Evolutionary conservation across 2,329 filamentous ascomycete species (phyloP).

Genomic region (Trichoderma koningii): DNA sequence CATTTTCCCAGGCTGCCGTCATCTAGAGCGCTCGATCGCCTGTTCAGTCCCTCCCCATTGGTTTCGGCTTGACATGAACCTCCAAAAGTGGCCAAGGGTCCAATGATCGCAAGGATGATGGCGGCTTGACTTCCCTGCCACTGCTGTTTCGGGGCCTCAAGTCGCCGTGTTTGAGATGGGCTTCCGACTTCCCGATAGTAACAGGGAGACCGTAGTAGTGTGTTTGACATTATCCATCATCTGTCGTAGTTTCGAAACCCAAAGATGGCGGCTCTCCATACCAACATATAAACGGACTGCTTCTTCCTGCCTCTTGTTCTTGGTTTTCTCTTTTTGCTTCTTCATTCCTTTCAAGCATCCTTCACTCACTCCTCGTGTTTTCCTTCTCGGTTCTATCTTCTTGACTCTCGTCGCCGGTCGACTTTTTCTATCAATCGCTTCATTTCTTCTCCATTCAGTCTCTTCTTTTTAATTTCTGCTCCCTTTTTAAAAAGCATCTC

Average conservation of each 20-base stretch:
- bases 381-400: slow-evolving; percentile 24
- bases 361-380: slow-evolving; percentile 27
- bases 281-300: slow-evolving; percentile 27
- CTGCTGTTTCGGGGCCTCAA: slow-evolving; percentile 20
- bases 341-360: slow-evolving; percentile 26
- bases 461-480: background rate
- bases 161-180: slow-evolving; percentile 21
- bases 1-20: background rate
- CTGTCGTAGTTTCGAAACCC: background rate
- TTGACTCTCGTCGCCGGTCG: slow-evolving; percentile 53
- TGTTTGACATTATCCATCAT: slow-evolving; percentile 4
- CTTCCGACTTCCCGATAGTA: slow-evolving; percentile 20
- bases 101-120: too few relatives aligned
- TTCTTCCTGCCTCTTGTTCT: slow-evolving; percentile 20
- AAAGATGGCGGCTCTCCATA: background rate
- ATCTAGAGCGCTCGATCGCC: background rate
- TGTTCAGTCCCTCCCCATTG: too few relatives aligned
- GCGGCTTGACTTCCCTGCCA: too few relatives aligned
- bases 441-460: slow-evolving; percentile 32
- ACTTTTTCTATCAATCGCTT: slow-evolving; percentile 39
- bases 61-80: background rate
- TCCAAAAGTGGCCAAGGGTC: too few relatives aligned
- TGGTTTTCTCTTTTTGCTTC: background rate
- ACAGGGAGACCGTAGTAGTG: slow-evolving; percentile 4
- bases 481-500: slow-evolving; percentile 9